Evolutionary conservation across 768 basidiomycete genomes (phyloP).

Genomic region (Cystobasidium ongulense): DNA sequence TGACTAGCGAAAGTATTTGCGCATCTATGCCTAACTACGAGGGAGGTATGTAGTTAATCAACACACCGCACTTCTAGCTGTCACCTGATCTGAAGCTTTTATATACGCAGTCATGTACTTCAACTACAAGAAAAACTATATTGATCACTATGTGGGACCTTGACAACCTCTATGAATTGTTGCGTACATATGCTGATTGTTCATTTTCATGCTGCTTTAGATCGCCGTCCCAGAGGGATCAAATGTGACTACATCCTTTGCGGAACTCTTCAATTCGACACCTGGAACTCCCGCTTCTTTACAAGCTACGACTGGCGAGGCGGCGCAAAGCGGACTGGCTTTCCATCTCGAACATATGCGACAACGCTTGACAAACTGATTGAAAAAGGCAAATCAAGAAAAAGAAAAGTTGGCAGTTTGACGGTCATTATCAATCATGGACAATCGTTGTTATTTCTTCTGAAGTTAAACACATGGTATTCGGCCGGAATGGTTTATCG

Average conservation of each 20-base stretch:
- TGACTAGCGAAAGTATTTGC: conserved; percentile 7
- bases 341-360: background rate
- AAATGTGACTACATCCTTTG: background rate
- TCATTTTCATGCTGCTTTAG: background rate
- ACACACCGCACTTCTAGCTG: background rate
- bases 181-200: too few relatives aligned
- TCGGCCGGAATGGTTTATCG: too few relatives aligned
- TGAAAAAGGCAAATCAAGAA: too few relatives aligned
- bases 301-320: background rate
- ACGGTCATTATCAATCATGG: background rate
- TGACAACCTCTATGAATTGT: too few relatives aligned
- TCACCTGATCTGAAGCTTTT: background rate
- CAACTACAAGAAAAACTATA: background rate
- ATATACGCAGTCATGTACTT: conserved; percentile 1
- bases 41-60: background rate
- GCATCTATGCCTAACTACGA: conserved; percentile 22
- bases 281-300: background rate
- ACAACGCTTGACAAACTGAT: background rate
- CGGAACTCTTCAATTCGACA: background rate
- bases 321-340: background rate
- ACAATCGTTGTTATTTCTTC: background rate
- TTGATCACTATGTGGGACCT: conserved; percentile 2
- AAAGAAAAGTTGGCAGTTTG: too few relatives aligned
- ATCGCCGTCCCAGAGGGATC: conserved; percentile 2
- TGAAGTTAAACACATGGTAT: too few relatives aligned